A percentile compares a stretch with the other conserved stretches of the same genome.
phyloP scores from a whole-genome alignment of 2,329 filamentous ascomycete species.

The Fusarium sp. region DNA sequence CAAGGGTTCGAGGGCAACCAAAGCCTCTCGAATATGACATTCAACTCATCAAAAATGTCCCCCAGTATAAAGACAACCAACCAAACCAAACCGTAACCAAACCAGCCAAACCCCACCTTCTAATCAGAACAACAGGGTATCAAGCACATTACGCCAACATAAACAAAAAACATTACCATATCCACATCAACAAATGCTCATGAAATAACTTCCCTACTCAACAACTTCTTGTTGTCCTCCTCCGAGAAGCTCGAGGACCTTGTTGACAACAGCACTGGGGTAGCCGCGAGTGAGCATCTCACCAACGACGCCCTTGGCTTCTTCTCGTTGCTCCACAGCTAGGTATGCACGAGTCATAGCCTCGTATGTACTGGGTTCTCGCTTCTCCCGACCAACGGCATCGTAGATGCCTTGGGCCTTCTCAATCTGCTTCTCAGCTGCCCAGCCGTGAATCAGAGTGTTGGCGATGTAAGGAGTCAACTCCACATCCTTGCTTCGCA shows the following conservation, averaged over 20 bases:
- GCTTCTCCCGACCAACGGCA: conserved; percentile 78
- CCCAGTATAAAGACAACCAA: conserved; percentile 39
- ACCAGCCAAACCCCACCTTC: conserved; percentile 12
- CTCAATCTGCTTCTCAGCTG: conserved; percentile 80
- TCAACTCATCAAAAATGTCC: conserved; percentile 33
- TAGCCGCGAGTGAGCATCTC: conserved; percentile 95
- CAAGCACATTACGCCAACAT: conserved; percentile 45
- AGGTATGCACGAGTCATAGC: conserved; percentile 97
- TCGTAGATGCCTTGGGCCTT: conserved; percentile 85
- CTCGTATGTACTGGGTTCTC: conserved; percentile 98
- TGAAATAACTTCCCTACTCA: conserved; percentile 36
- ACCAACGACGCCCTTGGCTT: conserved; percentile 81
- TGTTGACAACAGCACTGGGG: conserved; percentile 89
- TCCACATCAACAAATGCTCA: conserved; percentile 17
- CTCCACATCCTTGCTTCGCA: conserved; percentile 79
- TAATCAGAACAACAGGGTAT: conserved; percentile 49
- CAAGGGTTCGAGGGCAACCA: conserved; percentile 33
- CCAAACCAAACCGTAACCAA: neutral
- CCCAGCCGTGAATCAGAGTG: conserved; percentile 97
- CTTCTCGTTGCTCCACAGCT: conserved; percentile 80
- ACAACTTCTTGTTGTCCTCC: conserved; percentile 58
- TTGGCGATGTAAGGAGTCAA: conserved; percentile 99
- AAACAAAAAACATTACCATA: conserved; percentile 43
- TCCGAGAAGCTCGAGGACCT: conserved; percentile 90
- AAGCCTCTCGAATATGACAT: conserved; percentile 34